These are phyloP conservation scores for Cercospora berteroae DNA, from an alignment of 2,329 filamentous ascomycete species.

Conservation along the genomic window DNA sequence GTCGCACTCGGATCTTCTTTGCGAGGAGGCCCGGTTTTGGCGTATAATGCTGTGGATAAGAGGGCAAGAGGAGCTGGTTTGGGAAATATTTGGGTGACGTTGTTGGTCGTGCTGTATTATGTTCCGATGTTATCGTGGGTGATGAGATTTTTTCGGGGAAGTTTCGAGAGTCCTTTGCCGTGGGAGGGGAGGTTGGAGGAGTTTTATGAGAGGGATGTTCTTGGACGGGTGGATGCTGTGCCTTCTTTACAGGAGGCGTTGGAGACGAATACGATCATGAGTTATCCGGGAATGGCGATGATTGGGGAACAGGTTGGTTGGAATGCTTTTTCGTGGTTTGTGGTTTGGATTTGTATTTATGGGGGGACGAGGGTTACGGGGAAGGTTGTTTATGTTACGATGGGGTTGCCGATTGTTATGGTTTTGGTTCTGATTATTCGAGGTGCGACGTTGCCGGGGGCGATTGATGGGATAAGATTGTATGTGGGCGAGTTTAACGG, in stretches of 20 bases:
- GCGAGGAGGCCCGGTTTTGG: conserved; percentile 37
- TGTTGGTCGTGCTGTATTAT: conserved; percentile 57
- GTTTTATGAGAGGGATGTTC: conserved; percentile 54
- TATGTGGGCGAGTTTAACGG: conserved; percentile 51
- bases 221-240: conserved; percentile 48
- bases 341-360: conserved; percentile 61
- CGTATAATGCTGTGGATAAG: conserved; percentile 49
- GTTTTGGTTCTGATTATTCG: conserved; percentile 58
- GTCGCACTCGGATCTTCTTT: conserved; percentile 55
- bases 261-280: conserved; percentile 44
- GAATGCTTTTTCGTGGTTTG: conserved; percentile 59
- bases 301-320: conserved; percentile 59
- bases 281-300: conserved; percentile 49
- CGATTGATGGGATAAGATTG: conserved; percentile 53
- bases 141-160: conserved; percentile 59
- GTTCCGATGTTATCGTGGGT: conserved; percentile 59
- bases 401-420: conserved; percentile 58
- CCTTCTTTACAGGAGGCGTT: conserved; percentile 37
- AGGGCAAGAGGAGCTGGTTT: conserved; percentile 55
- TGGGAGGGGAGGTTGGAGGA: conserved; percentile 47
- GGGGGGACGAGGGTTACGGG: conserved; percentile 58
- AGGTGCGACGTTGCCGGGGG: conserved; percentile 55
- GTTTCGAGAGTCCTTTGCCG: conserved; percentile 55
- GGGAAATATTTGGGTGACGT: conserved; percentile 53
- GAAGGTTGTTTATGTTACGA: conserved; percentile 61